Base-by-base conservation (phyloP, 805 yeast species). In the Wickerhamiella parazyma region DNA sequence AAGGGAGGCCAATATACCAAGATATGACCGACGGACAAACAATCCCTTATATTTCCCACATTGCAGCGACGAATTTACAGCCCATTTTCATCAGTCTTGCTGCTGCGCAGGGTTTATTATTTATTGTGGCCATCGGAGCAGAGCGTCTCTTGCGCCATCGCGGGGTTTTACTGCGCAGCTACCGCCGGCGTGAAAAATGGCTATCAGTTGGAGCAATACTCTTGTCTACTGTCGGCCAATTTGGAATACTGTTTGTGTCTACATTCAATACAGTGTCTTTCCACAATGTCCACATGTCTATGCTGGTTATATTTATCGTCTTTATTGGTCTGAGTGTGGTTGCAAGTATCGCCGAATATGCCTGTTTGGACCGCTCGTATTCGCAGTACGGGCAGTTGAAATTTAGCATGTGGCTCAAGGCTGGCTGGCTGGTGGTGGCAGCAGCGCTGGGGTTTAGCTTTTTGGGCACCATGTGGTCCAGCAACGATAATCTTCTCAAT, bases 41-140 rank as follows among this genome's bases (percentile, higher is more conserved):
- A 73, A 78, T 84, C 1, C 51, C 61, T 33, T 87, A 81, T 61
- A 74, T 87, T 38, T 80, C 93, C 3, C 83, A 87, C 55, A 72
- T 86, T 39, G 95, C 89, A 3, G 95, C 96, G 8, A 81, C 94
- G 8, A 78, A 77, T 51, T 64, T 85, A 39, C 81, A 85, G 58
- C 94, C 94, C 1, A 61, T 87, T 18, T 87, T 87, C 61, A 85
- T 87, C 28, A 64, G 80, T n/a, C 78, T 94, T 52, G 68, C 82
- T 1, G 83, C 78, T 0, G 69, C 76, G 56, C 94, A 85, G 62
- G 93, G 85, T 12, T 62, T 83, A 3, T 76, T 81, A 52, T 82
- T 74, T 50, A 74, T 76, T 29, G 67, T 81, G 31, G 70, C 86
- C 1, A 60, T 80, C 24, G 60, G 73, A 4, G 66, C 76, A 49